Evolutionary conservation across 2,329 filamentous ascomycete species (phyloP).

Genomic region (Raffaelea ambrosiae): DNA sequence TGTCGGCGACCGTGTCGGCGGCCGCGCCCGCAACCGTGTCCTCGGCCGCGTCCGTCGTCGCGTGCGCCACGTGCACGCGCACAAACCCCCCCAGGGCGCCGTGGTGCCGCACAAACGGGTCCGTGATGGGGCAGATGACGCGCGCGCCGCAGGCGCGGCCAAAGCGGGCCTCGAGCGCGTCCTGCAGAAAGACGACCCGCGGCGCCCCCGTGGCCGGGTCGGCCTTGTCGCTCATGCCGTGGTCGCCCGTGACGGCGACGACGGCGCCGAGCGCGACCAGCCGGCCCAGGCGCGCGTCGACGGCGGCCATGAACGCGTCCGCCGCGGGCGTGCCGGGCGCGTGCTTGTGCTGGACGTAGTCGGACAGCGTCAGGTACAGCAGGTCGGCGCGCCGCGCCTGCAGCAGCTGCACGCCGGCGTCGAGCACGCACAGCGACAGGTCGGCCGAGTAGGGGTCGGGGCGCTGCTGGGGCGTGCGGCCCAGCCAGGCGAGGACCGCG

Average conservation of each 20-base stretch:
- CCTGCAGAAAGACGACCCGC: conserved; percentile 30
- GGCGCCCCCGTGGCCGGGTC: conserved; percentile 23
- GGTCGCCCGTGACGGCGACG: conserved; percentile 30
- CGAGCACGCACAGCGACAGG: conserved; percentile 33
- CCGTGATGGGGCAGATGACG: conserved; percentile 34
- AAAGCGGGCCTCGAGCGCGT: conserved; percentile 23
- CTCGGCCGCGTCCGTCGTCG: not conserved
- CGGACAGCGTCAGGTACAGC: conserved; percentile 33
- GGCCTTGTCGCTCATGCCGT: conserved; percentile 30
- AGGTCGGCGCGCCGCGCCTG: conserved; percentile 28
- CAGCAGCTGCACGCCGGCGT: conserved; percentile 31
- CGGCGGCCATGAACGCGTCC: conserved; percentile 25
- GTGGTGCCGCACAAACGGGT: conserved; percentile 33
- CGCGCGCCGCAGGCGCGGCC: conserved; percentile 20
- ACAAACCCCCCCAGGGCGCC: conserved; percentile 33
- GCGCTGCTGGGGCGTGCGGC: conserved; percentile 14
- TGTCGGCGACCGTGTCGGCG: too few species aligned
- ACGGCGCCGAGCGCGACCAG: conserved; percentile 24
- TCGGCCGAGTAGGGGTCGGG: conserved; percentile 33
- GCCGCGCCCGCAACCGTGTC: too few species aligned
- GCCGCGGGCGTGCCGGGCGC: conserved; percentile 25
- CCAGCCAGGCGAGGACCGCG: conserved; percentile 20
- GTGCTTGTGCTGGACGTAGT: conserved; percentile 35
- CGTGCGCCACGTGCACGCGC: conserved; percentile 23
- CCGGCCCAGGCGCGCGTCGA: conserved; percentile 24